phyloP scores from a whole-genome alignment of 805 yeast genomes.

The Kluyveromyces aestuarii region DNA sequence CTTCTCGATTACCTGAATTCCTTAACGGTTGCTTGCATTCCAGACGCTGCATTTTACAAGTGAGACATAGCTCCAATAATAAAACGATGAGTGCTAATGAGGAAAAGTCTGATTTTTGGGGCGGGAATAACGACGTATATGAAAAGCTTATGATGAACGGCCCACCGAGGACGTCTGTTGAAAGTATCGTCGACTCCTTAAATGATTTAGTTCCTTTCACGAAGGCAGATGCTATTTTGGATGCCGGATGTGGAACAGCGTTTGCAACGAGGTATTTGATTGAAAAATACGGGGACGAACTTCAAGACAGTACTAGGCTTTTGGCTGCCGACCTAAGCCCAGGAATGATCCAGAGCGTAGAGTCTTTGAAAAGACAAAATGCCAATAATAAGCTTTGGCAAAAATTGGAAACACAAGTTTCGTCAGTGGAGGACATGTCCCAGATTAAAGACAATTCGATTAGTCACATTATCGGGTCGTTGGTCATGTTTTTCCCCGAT shows the following conservation, averaged over 20 bases:
- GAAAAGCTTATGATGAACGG: background rate
- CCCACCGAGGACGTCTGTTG: background rate
- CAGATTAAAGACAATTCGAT: background rate
- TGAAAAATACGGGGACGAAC: background rate
- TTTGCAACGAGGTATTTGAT: background rate
- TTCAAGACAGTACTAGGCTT: background rate
- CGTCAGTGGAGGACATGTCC: background rate
- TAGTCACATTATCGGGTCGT: conserved; percentile 3
- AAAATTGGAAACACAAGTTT: background rate
- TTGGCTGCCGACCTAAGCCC: conserved; percentile 4
- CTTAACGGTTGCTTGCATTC: too few relatives aligned
- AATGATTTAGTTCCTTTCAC: background rate
- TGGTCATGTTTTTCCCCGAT: conserved; percentile 1
- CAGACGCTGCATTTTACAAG: too few relatives aligned
- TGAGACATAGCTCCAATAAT: too few relatives aligned
- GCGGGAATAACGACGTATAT: background rate
- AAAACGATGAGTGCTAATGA: background rate
- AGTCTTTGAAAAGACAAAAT: background rate
- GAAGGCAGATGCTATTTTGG: background rate
- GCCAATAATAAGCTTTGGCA: background rate
- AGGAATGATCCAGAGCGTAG: background rate
- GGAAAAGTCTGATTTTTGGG: conserved; percentile 1
- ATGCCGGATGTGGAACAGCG: conserved; percentile 4
- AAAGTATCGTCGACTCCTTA: background rate
- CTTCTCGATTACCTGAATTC: too few relatives aligned